Percentiles rank a stretch among this genome's conserved stretches.
Conservation (phyloP, 768 basidiomycete genomes). For the Mycena leptocephala region DNA sequence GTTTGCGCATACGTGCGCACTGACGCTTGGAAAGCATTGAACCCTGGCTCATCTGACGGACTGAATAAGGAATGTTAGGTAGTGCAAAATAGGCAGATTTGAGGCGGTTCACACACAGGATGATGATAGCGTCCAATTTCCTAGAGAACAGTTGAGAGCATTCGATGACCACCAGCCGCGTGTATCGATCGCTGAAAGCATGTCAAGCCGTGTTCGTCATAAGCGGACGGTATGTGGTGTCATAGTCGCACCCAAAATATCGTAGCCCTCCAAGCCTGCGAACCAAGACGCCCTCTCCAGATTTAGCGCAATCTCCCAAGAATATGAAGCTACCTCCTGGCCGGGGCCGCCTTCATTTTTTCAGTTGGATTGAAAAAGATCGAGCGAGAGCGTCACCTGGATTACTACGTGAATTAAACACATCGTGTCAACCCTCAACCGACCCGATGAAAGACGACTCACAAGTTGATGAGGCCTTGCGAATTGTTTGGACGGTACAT, state of each 20-base stretch:
- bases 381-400: constrained; percentile 9
- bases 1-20: constrained; percentile 16
- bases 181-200: constrained; percentile 20
- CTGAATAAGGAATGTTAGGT: background rate
- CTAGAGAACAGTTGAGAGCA: constrained; percentile 24
- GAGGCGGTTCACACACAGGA: constrained; percentile 13
- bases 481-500: constrained; percentile 28
- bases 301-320: constrained; percentile 27
- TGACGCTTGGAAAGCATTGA: constrained; percentile 10
- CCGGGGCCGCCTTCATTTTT: constrained; percentile 24
- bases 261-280: constrained; percentile 14
- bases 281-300: background rate
- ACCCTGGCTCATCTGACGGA: background rate
- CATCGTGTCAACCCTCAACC: background rate
- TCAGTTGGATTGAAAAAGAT: background rate
- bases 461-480: constrained; percentile 27
- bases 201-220: background rate
- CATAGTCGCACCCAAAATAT: constrained; percentile 24
- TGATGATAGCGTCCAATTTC: background rate
- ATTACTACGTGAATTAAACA: background rate
- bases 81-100: background rate
- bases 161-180: constrained; percentile 21
- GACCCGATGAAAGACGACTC: background rate
- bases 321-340: constrained; percentile 15
- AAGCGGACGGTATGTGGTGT: background rate